Percentiles rank a stretch among this genome's conserved stretches.
Conservation (phyloP, 1,284 basidiomycete genomes). For the Neotropicomus parvogracilis region DNA sequence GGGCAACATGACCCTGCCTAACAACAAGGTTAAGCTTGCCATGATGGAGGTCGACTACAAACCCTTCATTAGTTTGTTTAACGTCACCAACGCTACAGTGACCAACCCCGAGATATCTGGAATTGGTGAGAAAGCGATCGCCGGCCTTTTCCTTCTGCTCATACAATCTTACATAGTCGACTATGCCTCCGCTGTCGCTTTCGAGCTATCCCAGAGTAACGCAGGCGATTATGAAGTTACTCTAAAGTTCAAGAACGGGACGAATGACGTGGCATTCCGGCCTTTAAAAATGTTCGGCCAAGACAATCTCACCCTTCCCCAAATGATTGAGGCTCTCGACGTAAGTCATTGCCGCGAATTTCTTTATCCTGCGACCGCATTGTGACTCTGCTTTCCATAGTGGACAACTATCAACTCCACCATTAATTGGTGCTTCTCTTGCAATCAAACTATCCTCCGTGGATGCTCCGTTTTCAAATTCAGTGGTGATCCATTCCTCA, state of each 20-base stretch:
- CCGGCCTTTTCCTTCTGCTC: neutral
- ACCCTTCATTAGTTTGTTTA: conserved; percentile 51
- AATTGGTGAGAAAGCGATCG: conserved; percentile 29
- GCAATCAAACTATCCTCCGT: conserved; percentile 32
- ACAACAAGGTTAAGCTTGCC: conserved; percentile 42
- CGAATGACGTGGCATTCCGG: conserved; percentile 28
- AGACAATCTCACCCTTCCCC: conserved; percentile 30
- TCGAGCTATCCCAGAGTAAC: conserved; percentile 39
- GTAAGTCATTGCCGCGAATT: conserved; percentile 21
- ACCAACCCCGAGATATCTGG: conserved; percentile 34
- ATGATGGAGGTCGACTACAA: conserved; percentile 48
- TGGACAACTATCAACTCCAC: conserved; percentile 31
- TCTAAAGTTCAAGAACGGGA: conserved; percentile 53
- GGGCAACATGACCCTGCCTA: conserved; percentile 38
- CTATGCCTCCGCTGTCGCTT: conserved; percentile 45
- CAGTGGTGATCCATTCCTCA: conserved; percentile 31
- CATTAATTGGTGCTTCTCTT: conserved; percentile 33
- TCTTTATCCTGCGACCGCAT: neutral
- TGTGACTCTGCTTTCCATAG: conserved; percentile 13
- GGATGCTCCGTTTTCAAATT: conserved; percentile 34
- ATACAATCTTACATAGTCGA: conserved; percentile 36
- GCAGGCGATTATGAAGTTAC: conserved; percentile 26
- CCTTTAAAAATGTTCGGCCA: conserved; percentile 32
- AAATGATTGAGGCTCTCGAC: conserved; percentile 35
- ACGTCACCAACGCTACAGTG: conserved; percentile 40